Evolutionary conservation across 140 eudicot species (phyloP).

Genomic region (Anethum foeniculum): DNA sequence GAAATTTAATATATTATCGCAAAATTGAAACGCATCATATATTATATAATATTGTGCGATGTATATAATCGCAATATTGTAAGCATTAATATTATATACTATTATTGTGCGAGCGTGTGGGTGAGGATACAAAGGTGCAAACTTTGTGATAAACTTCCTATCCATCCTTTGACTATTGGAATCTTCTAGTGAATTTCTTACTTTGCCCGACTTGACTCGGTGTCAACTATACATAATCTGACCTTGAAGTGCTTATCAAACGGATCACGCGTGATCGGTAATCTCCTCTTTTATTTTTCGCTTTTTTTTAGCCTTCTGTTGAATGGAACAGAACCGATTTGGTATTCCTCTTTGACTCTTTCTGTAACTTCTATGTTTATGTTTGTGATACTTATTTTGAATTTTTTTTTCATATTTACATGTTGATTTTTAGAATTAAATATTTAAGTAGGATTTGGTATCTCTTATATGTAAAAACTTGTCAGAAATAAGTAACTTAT

Average conservation of each 20-base stretch:
- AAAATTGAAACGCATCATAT: background rate
- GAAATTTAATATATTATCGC: too few relatives aligned
- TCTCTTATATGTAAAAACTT: too few relatives aligned
- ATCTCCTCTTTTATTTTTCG: background rate
- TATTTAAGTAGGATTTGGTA: too few relatives aligned
- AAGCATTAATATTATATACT: too few relatives aligned
- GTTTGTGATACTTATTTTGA: too few relatives aligned
- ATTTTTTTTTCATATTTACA: too few relatives aligned
- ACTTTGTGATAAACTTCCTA: background rate
- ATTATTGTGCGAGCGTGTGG: background rate
- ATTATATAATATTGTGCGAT: background rate
- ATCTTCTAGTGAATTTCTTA: background rate
- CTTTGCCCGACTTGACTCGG: background rate
- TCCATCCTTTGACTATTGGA: background rate
- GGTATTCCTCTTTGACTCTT: background rate
- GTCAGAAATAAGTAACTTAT: too few relatives aligned
- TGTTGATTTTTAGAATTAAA: too few relatives aligned
- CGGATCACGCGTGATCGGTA: background rate
- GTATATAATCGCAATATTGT: too few relatives aligned
- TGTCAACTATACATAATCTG: background rate
- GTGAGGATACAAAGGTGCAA: background rate
- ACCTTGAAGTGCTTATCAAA: background rate
- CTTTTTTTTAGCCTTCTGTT: background rate
- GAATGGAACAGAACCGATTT: background rate
- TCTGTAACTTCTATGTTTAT: background rate